Evolutionary conservation across 225 moss, liverwort and hornwort genomes (phyloP).

Genomic region (Rhytidiadelphus loreus): DNA sequence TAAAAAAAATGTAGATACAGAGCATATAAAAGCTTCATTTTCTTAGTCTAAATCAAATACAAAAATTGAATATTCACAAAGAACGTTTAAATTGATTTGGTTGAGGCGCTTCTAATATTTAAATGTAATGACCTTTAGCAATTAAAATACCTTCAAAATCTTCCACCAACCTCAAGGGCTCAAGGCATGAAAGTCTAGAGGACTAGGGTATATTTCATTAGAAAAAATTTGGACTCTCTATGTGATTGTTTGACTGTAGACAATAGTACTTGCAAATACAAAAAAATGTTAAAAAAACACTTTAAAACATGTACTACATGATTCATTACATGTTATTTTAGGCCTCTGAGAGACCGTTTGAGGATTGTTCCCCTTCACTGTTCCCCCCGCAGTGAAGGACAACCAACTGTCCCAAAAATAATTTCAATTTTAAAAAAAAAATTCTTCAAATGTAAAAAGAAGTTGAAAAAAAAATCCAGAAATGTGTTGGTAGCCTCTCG

Average conservation of each 20-base stretch:
- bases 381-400: too few species aligned
- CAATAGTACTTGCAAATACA: too few species aligned
- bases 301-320: too few species aligned
- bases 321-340: too few species aligned
- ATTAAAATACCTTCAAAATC: background rate
- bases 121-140: background rate
- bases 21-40: background rate
- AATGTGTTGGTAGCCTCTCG: too few species aligned
- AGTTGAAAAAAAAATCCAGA: too few species aligned
- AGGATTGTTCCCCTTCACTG: too few species aligned
- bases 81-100: background rate
- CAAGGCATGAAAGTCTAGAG: background rate
- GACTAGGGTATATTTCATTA: background rate
- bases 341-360: too few species aligned
- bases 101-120: background rate
- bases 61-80: background rate
- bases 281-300: too few species aligned
- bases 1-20: background rate
- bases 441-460: too few species aligned
- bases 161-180: background rate
- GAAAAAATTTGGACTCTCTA: background rate
- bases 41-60: background rate
- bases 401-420: too few species aligned
- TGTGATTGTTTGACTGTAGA: fast-evolving
- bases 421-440: too few species aligned